phyloP scores from a whole-genome alignment of 2,329 filamentous ascomycete species.

The Fusarium sp. region DNA sequence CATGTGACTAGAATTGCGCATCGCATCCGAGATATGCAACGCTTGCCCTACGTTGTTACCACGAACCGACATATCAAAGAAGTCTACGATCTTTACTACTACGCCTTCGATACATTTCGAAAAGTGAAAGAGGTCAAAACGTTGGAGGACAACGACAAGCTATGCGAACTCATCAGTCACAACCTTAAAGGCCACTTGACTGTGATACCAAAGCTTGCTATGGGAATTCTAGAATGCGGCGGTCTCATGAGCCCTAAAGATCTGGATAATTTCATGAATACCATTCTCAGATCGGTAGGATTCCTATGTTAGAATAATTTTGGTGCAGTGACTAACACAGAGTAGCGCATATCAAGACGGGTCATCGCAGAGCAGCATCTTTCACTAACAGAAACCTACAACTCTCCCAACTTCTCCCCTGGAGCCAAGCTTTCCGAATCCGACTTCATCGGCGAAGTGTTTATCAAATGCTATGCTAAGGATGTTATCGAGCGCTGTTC shows the following conservation, averaged over 20 bases:
- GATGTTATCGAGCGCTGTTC: constrained; percentile 90
- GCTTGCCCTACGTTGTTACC: constrained; percentile 93
- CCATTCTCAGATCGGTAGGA: constrained; percentile 85
- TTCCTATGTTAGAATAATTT: not conserved
- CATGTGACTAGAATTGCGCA: constrained; percentile 78
- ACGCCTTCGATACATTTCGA: constrained; percentile 92
- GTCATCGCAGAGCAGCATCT: constrained; percentile 99
- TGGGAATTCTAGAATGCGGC: constrained; percentile 92
- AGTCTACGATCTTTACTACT: constrained; percentile 97
- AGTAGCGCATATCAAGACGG: constrained; percentile 87
- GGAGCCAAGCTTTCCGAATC: constrained; percentile 77
- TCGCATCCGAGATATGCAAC: constrained; percentile 96
- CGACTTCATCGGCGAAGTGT: constrained; percentile 95
- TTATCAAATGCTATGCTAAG: constrained; percentile 90
- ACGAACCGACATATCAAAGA: constrained; percentile 95
- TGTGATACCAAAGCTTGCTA: constrained; percentile 93
- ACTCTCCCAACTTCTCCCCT: constrained; percentile 89
- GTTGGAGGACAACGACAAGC: constrained; percentile 87
- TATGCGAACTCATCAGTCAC: constrained; percentile 83
- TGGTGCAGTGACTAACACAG: not conserved
- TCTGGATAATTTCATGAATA: constrained; percentile 96
- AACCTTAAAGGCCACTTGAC: constrained; percentile 89
- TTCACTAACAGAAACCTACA: constrained; percentile 92
- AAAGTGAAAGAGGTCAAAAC: constrained; percentile 85
- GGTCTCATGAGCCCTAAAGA: constrained; percentile 83